Evolutionary conservation across 2,329 filamentous ascomycete genomes (phyloP), one percentile per base, ranked within the genome.

Genomic region (Gaeumannomyces tritici): DNA sequence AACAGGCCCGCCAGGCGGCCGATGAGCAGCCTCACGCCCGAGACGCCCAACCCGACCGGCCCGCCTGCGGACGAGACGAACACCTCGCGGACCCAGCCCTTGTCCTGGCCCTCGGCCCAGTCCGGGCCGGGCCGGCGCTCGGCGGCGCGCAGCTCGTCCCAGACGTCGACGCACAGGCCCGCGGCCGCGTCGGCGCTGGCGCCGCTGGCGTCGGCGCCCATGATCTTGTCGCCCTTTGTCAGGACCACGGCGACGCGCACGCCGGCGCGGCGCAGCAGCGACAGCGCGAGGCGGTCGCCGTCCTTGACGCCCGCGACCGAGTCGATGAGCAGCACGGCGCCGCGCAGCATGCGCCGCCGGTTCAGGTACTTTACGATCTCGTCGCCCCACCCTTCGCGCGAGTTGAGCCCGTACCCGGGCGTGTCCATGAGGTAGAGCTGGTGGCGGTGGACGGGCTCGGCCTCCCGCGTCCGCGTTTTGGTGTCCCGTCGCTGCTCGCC

Each of bases 211-310:
- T 29, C 27, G 4, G n/a, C 55, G 18, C 51, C 35, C 67, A 70
- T 66, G 57, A 74, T 63, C 69, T 84, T 84, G 67, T 86, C 83
- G 18, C 79, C 80, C 71, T 85, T 85, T 13, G 83, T 86, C 59
- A 86, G 69, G 5, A 85, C 76, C 1, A 85, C 76, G 8, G 77
- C 68, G 1, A 80, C 82, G 61, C 74, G 73, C 33, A 79, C 74
- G 12, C 75, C 75, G 4, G 75, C 73, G 59, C 76, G 71, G 60
- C 79, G 73, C 65, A 86, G 73, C 57, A 81, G 70, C 63, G 73
- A 70, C 42, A 86, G 69, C 64, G 81, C 74, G 71, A 77, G 74
- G 15, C 70, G 69, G 67, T 86, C 83, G 59, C 75, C 75, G 27
- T 73, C 70, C 65, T 81, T 80, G 1, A 83, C 71, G 18, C 77